Evolutionary conservation across 2,329 filamentous ascomycete species (phyloP).

Genomic region (Pseudocercospora eumusae): DNA sequence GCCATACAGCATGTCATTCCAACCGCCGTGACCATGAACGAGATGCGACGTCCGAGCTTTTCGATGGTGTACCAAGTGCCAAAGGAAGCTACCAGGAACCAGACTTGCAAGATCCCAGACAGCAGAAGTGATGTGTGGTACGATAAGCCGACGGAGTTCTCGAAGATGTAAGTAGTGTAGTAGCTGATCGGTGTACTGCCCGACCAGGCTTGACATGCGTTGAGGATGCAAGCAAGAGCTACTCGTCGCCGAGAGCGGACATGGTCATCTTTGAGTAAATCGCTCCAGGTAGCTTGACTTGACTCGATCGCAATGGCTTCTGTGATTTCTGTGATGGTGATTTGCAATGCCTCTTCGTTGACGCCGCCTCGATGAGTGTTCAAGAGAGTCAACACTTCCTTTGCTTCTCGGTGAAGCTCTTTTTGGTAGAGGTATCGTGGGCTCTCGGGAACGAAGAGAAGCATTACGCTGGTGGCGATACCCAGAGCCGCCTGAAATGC

Average conservation of each 20-base stretch:
- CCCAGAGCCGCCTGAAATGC: neutral
- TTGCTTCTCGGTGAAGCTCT: slow-evolving; percentile 7
- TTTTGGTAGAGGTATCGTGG: slow-evolving; percentile 8
- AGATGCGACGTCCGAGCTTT: neutral
- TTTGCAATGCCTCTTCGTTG: neutral
- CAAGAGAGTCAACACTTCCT: slow-evolving; percentile 7
- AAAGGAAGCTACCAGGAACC: neutral
- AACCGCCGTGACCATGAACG: neutral
- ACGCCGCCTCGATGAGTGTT: slow-evolving; percentile 4
- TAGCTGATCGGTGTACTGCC: neutral
- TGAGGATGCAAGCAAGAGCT: slow-evolving; percentile 9
- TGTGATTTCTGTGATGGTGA: slow-evolving; percentile 7
- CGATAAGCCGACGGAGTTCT: neutral
- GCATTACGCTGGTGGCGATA: neutral
- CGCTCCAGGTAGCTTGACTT: slow-evolving; percentile 9
- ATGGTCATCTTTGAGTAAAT: slow-evolving; percentile 6
- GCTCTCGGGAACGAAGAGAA: neutral
- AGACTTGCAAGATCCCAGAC: neutral
- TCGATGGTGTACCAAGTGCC: neutral
- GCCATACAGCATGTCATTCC: slow-evolving; percentile 3
- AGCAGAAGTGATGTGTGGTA: neutral
- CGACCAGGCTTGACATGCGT: slow-evolving; percentile 8
- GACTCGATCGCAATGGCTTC: slow-evolving; percentile 12
- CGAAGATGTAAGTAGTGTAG: neutral
- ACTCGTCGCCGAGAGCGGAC: slow-evolving; percentile 9